A percentile compares a stretch with the other conserved stretches of the same genome.
Conservation (phyloP, 2,329 filamentous ascomycete genomes). For the Penicillium capsulatum region DNA sequence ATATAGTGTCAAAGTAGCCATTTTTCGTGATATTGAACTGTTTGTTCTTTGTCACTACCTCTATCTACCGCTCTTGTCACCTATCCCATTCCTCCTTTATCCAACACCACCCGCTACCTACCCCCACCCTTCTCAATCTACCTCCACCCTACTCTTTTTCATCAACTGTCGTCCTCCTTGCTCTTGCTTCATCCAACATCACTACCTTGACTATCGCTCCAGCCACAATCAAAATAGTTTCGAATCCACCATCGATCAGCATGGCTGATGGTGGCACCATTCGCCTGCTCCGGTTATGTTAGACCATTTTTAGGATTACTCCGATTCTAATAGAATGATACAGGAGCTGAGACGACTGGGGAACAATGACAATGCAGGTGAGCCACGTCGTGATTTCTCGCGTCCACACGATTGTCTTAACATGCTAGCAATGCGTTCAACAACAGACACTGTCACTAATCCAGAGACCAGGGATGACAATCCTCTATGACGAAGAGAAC, state of each 20-base stretch:
- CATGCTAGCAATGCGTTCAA: neutral
- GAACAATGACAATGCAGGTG: slow-evolving; percentile 8
- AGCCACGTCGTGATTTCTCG: too few relatives aligned
- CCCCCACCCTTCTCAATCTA: neutral
- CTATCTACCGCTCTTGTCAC: neutral
- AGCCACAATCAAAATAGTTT: neutral
- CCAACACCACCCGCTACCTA: neutral
- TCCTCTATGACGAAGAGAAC: slow-evolving; percentile 81
- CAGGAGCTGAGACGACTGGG: slow-evolving; percentile 17
- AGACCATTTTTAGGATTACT: neutral
- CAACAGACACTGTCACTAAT: neutral
- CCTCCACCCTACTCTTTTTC: neutral
- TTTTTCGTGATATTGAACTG: too few relatives aligned
- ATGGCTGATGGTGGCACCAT: slow-evolving; percentile 17
- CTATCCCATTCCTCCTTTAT: neutral
- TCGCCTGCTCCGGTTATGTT: slow-evolving; percentile 15
- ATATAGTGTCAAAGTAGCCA: too few relatives aligned
- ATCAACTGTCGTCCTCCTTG: too few relatives aligned
- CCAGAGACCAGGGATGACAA: slow-evolving; percentile 66
- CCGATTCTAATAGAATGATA: neutral
- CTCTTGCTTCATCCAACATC: too few relatives aligned
- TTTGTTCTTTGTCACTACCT: too few relatives aligned
- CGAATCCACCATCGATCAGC: neutral
- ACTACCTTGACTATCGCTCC: neutral
- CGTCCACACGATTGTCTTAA: too few relatives aligned